Base-by-base conservation (phyloP, 371 early-diverging fungal species). In the Apophysomyces sp. region DNA sequence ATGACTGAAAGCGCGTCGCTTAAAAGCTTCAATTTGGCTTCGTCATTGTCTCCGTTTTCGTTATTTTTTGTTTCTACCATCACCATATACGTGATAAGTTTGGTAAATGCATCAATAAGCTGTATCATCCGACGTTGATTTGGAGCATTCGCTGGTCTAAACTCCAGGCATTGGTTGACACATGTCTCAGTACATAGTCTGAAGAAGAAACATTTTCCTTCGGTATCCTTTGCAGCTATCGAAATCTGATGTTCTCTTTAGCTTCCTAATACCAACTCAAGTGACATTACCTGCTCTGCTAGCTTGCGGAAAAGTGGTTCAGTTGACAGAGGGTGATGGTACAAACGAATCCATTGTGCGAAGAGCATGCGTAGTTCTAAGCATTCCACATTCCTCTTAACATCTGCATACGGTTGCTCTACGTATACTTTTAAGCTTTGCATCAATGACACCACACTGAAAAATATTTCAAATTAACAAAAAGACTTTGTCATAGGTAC, bases 261-360 rank as follows among this genome's bases (percentile, higher is more conserved):
- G 49, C 4, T 0, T 44, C 8, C 9, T 9, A 21, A 44, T 1
- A 44, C 9, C 9, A 44, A 3, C 0, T 15, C 8, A 8, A 4
- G 2, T 5, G 8, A 28, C 57, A 83, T 83, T 21, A 95, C 84
- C 77, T 91, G 78, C 37, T 67, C 52, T 32, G 89, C 81, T 52
- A 87, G 86, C 9, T 73, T 70, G 8, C 66, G 69, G 60, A 85
- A 87, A 11, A 85, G 69, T 31, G 86, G 83, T 40, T 93, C 93
- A 37, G 78, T 88, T 7, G 91, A 88, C 29, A 90, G 78, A 1
- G 94, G 91, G 63, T 91, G 90, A 56, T 92, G 84, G 62, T 85
- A 93, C 29, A 94, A 69, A n/a, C 92, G 86, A 3, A 94, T 83
- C 98, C 98, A 98, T 63, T 96, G 95, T 3, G 84, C 81, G 71